Percentiles rank a stretch among this genome's conserved stretches.
Conservation (phyloP, 768 basidiomycete species). For the Pleurotus pulmonarius region DNA sequence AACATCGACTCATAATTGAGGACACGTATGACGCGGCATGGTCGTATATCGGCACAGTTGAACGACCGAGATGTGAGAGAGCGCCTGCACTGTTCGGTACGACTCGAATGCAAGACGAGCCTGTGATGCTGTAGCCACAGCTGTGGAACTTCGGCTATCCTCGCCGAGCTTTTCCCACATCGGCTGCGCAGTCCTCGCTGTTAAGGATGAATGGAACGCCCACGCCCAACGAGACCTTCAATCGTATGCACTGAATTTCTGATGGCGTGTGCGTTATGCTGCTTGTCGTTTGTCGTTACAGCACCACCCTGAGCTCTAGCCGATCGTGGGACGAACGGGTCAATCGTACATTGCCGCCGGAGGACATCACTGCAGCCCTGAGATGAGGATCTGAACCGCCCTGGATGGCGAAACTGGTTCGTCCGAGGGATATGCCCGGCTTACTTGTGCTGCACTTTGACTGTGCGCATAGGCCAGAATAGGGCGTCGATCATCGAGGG, state of each 20-base stretch:
- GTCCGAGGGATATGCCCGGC: not conserved
- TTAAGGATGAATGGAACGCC: not conserved
- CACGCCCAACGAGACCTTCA: no score
- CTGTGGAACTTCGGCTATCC: slow-evolving; percentile 8
- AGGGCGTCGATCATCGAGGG: no score
- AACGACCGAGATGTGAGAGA: not conserved
- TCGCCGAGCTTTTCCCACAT: slow-evolving; percentile 7
- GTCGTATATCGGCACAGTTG: not conserved
- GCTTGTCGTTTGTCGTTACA: not conserved
- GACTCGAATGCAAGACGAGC: not conserved
- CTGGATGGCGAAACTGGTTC: slow-evolving; percentile 4
- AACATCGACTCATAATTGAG: not conserved
- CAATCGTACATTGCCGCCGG: slow-evolving; percentile 5
- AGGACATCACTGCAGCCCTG: slow-evolving; percentile 4
- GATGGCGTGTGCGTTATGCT: not conserved
- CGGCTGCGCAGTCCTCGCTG: slow-evolving; percentile 4
- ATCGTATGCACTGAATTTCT: not conserved
- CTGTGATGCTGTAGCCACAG: not conserved
- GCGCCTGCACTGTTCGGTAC: not conserved
- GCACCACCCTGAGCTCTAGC: not conserved
- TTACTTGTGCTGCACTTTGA: no score
- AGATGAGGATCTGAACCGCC: slow-evolving; percentile 4
- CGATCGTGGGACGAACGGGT: slow-evolving; percentile 2
- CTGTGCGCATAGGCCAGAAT: no score
- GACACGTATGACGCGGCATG: not conserved